These are phyloP conservation scores for Theileria annulata DNA, from an alignment of 169 alveolate species.

Conservation along the genomic window DNA sequence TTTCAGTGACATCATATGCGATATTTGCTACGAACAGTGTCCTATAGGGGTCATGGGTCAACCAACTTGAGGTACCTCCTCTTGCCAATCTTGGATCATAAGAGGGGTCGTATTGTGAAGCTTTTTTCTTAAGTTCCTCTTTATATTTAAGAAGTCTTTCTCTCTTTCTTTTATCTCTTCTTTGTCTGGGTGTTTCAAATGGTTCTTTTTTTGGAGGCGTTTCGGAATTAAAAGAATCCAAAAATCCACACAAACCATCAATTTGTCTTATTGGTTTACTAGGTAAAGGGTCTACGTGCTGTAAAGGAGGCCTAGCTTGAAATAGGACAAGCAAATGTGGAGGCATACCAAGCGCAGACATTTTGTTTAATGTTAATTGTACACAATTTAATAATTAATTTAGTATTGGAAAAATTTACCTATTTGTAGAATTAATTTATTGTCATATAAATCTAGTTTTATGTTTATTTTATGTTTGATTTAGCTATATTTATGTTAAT, in stretches of 20 bases:
- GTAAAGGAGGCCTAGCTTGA: conserved; percentile 79
- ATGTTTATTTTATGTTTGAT: neutral
- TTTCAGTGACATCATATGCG: conserved; percentile 90
- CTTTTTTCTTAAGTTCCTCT: conserved; percentile 44
- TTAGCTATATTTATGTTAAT: neutral
- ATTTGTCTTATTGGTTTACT: conserved; percentile 59
- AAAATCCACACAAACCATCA: conserved; percentile 65
- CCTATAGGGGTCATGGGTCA: conserved; percentile 88
- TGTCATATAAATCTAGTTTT: neutral
- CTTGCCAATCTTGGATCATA: conserved; percentile 60
- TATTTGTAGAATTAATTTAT: neutral
- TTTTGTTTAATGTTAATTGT: conserved; percentile 3
- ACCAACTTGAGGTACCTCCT: conserved; percentile 59
- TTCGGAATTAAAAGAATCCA: conserved; percentile 64
- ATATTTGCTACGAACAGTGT: conserved; percentile 93
- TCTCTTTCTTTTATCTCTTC: conserved; percentile 67
- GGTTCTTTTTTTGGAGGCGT: conserved; percentile 69
- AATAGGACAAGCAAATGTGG: conserved; percentile 78
- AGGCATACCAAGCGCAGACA: conserved; percentile 85
- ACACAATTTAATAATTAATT: neutral
- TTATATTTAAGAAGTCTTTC: conserved; percentile 55
- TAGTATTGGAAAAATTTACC: neutral
- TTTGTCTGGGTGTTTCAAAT: conserved; percentile 70
- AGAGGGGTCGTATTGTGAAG: conserved; percentile 68
- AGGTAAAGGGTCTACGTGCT: conserved; percentile 49